Base-by-base conservation (phyloP, 169 alveolate species). In the Nephromyces sp. region DNA sequence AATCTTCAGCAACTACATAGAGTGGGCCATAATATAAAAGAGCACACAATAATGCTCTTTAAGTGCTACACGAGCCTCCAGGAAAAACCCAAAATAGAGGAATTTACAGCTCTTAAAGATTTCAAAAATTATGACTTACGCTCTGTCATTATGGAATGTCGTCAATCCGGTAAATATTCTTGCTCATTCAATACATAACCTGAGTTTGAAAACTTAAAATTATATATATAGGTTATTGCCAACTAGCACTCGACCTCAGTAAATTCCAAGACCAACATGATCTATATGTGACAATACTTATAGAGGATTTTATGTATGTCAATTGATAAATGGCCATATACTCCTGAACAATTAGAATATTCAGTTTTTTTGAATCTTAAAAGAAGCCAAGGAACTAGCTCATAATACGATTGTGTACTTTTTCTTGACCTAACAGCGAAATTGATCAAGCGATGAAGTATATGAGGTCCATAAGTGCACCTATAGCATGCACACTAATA, bases 161-260 rank as follows among this genome's bases (percentile, higher is more conserved):
- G 68, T 21, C 63, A 8, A 24, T 62, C 68, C 8, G 68, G 68
- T 62, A n/a, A 15, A 57, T n/a, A n/a, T n/a, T n/a, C n/a, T n/a
- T n/a, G n/a, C n/a, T n/a, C n/a, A n/a, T n/a, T n/a, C n/a, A n/a
- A n/a, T n/a, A n/a, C n/a, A n/a, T n/a, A n/a, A n/a, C n/a, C n/a
- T n/a, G n/a, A n/a, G n/a, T n/a, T n/a, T n/a, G n/a, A n/a, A n/a
- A n/a, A n/a, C n/a, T n/a, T n/a, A n/a, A n/a, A n/a, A n/a, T n/a
- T n/a, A n/a, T n/a, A n/a, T n/a, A n/a, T n/a, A n/a, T n/a, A 62
- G 68, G 68, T 62, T 62, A 62, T 62, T 15, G 66, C 28, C 68
- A 21, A n/a, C 51, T 62, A n/a, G 68, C 33, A 21, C 33, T n/a
- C 63, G 68, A 62, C 51, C 8, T 62, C 33, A 57, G 66, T 24